These are phyloP conservation scores for Aureobasidium sp. DNA, from an alignment of 2,329 filamentous ascomycete species.

Conservation along the genomic window DNA sequence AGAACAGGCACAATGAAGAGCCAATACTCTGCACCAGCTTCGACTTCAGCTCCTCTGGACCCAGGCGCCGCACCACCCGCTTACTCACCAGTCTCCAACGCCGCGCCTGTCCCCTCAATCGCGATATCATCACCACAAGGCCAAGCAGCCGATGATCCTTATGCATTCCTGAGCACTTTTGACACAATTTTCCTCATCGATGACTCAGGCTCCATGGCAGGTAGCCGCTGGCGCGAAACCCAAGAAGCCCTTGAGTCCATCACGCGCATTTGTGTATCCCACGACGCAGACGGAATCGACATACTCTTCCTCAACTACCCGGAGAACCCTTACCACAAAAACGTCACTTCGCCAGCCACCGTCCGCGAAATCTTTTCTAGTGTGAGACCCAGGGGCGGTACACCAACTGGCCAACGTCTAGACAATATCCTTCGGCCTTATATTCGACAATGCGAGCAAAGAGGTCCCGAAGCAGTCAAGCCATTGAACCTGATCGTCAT, in stretches of 20 bases:
- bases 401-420: conserved; percentile 67
- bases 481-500: conserved; percentile 89
- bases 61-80: conserved; percentile 23
- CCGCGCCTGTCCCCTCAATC: conserved; percentile 24
- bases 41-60: not conserved
- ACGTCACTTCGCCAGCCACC: conserved; percentile 49
- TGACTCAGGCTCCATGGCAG: conserved; percentile 81
- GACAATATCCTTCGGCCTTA: conserved; percentile 67
- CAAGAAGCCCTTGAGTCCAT: conserved; percentile 61
- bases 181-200: conserved; percentile 89
- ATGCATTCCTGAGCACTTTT: conserved; percentile 68
- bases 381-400: conserved; percentile 57
- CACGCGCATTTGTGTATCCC: conserved; percentile 69
- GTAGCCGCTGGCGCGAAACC: conserved; percentile 68
- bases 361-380: conserved; percentile 64
- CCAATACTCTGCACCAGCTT: not conserved
- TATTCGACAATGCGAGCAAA: conserved; percentile 45
- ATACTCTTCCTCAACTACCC: conserved; percentile 79
- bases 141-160: conserved; percentile 52
- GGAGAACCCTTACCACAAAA: conserved; percentile 52
- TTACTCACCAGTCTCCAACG: conserved; percentile 38
- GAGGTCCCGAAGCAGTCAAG: conserved; percentile 45
- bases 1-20: not conserved
- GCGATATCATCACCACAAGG: conserved; percentile 17
- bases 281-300: conserved; percentile 80